Conservation (phyloP, 176 grass and related monocot species). For the Bolboschoenus planiculmis region DNA sequence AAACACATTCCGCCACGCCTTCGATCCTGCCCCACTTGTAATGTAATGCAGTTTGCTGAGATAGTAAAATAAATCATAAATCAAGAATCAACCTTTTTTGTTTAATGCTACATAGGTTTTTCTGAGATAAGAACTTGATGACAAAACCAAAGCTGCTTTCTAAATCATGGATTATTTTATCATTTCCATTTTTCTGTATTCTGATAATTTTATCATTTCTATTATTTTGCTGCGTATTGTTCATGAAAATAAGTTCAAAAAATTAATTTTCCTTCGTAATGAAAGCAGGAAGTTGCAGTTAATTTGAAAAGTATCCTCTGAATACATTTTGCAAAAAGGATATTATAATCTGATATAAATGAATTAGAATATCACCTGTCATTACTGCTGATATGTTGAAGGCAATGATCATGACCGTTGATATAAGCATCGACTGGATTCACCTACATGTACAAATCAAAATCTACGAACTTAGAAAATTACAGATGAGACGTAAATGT, state of each 20-base stretch:
- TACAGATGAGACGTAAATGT: not conserved
- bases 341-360: not conserved
- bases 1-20: slow-evolving; percentile 67
- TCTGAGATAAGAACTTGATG: not conserved
- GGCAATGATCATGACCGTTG: slow-evolving; percentile 94
- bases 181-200: not conserved
- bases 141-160: not conserved
- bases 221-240: not conserved
- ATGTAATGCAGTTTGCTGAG: slow-evolving; percentile 73
- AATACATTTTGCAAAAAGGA: not conserved
- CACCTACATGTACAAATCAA: slow-evolving; percentile 22
- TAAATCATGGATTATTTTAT: not conserved
- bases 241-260: not conserved
- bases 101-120: not conserved
- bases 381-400: slow-evolving; percentile 86
- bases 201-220: not conserved
- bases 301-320: not conserved
- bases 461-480: not conserved
- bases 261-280: not conserved
- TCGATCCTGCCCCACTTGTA: slow-evolving; percentile 79
- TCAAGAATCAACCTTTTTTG: not conserved
- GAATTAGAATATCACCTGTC: slow-evolving; percentile 37
- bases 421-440: slow-evolving; percentile 57
- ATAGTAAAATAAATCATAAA: not conserved
- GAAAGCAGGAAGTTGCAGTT: not conserved